phyloP scores from a whole-genome alignment of 164 flowering plant genomes.

The Nymphaea colorata region DNA sequence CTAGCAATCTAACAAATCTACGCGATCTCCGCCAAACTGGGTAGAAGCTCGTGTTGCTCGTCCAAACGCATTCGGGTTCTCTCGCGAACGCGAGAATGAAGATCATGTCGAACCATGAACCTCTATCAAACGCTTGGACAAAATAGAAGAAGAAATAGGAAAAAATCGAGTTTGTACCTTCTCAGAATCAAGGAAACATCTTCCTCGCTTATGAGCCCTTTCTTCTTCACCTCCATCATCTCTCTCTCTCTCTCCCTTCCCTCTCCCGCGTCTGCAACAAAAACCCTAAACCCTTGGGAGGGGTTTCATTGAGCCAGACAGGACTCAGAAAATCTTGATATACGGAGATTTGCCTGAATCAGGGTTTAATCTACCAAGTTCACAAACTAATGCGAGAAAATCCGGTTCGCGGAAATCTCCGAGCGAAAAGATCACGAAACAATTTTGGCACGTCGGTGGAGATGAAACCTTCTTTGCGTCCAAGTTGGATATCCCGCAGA shows the following conservation, averaged over 20 bases:
- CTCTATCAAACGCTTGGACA: not conserved
- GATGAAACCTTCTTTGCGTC: no score
- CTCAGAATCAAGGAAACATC: constrained; percentile 36
- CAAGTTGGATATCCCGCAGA: no score
- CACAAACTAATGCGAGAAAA: no score
- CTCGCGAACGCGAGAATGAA: not conserved
- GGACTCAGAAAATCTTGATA: no score
- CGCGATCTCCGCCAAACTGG: not conserved
- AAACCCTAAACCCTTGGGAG: constrained; percentile 6
- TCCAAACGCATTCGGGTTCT: not conserved
- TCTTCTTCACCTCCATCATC: constrained; percentile 32
- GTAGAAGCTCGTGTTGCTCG: not conserved
- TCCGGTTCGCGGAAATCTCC: no score
- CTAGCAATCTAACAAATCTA: not conserved
- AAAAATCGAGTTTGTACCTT: constrained; percentile 23
- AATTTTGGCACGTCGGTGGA: no score
- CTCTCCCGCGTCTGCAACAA: not conserved
- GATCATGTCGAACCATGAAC: not conserved
- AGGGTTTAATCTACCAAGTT: no score
- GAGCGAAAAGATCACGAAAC: no score
- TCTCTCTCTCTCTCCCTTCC: not conserved
- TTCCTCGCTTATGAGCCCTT: constrained; percentile 39
- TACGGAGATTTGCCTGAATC: no score
- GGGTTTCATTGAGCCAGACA: no score
- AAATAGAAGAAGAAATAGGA: not conserved